phyloP scores from a whole-genome alignment of 208 protist genomes.

The Crithidia mellificae region DNA sequence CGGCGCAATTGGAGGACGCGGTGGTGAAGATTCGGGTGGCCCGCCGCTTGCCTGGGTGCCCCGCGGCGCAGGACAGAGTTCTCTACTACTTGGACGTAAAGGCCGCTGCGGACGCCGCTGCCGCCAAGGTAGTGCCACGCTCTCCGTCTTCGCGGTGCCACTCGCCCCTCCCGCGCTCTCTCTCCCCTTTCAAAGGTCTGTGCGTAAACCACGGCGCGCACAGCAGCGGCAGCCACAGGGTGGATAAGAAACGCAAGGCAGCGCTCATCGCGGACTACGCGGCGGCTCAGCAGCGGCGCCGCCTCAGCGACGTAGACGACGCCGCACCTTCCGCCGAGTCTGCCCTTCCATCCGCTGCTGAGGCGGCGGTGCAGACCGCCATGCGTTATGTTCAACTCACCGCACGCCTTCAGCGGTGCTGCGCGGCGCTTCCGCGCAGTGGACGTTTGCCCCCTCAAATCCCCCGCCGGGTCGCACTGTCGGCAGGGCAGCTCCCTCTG shows the following conservation, averaged over 20 bases:
- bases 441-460: neutral
- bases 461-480: no score
- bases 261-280: neutral
- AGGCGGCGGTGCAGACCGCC: constrained; percentile 22
- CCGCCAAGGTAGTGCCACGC: neutral
- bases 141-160: neutral
- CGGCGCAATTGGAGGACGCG: constrained; percentile 17
- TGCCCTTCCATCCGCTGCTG: neutral
- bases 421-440: neutral
- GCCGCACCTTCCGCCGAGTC: neutral
- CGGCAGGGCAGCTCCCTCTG: no score
- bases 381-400: constrained; percentile 21
- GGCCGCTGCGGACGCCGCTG: neutral
- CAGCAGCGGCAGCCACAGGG: neutral
- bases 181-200: neutral
- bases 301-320: constrained; percentile 2
- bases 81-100: constrained; percentile 15
- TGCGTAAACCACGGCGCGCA: neutral
- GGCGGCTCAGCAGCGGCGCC: neutral
- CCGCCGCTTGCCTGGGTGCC: constrained; percentile 10
- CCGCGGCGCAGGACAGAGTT: constrained; percentile 13
- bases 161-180: neutral
- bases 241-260: constrained; percentile 10
- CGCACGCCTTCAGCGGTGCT: constrained; percentile 8
- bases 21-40: constrained; percentile 17